These are phyloP conservation scores for Adansonia gregorii DNA, from an alignment of 441 rosid genomes.

Conservation along the genomic window DNA sequence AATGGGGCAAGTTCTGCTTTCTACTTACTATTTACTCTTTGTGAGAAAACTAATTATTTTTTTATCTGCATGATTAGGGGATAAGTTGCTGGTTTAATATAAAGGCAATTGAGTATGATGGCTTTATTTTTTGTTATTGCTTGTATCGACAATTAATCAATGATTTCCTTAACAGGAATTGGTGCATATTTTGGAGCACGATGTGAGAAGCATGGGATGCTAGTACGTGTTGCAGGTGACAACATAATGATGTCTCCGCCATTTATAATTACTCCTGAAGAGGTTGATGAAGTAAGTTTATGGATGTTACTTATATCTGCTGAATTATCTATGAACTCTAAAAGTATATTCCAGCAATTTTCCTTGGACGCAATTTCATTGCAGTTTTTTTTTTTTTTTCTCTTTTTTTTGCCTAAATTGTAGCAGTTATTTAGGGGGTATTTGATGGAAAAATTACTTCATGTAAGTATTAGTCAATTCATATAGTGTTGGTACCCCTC, in stretches of 20 bases:
- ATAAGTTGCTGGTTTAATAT: not conserved
- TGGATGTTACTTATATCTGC: not conserved
- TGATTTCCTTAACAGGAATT: constrained; percentile 46
- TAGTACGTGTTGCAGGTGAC: constrained; percentile 90
- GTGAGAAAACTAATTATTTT: not conserved
- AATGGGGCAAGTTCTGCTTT: constrained; percentile 73
- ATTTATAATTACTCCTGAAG: constrained; percentile 61
- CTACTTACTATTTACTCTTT: not conserved
- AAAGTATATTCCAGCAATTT: not conserved
- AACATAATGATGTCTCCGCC: constrained; percentile 98
- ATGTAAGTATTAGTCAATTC: not conserved
- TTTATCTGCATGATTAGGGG: not conserved
- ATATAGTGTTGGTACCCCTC: not conserved
- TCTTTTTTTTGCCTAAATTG: not conserved
- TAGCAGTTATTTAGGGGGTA: not conserved
- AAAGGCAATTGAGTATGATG: not conserved
- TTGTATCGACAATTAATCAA: constrained; percentile 10
- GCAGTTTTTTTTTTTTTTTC: not conserved
- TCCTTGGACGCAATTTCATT: not conserved
- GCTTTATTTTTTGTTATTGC: not conserved
- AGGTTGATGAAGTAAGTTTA: constrained; percentile 68
- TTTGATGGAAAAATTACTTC: not conserved
- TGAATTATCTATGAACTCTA: not conserved
- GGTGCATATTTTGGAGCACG: constrained; percentile 88
- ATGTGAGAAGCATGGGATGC: constrained; percentile 79